These are phyloP conservation scores for Agarophyton chilense DNA, from an alignment of 23 red algal genomes.

Conservation along the genomic window DNA sequence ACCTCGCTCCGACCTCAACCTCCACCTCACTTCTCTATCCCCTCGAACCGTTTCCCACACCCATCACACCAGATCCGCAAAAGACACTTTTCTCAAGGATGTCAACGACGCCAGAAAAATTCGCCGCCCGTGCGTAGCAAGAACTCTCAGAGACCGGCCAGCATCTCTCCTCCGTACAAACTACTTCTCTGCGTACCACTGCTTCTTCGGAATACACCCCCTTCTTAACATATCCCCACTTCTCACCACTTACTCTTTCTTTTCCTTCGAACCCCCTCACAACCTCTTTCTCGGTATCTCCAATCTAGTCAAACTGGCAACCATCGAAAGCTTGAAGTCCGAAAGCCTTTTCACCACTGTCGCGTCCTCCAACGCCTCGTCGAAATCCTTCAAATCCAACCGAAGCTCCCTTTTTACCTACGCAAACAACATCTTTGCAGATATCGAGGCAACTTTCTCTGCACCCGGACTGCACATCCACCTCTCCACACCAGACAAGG, in stretches of 20 bases:
- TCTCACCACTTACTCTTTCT: constrained; percentile 22
- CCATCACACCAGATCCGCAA: background rate
- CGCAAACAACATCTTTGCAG: background rate
- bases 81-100: background rate
- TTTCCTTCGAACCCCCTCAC: constrained; percentile 20
- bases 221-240: background rate
- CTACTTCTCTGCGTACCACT: too few species aligned
- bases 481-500: constrained; percentile 1
- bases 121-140: background rate
- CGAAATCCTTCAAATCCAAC: background rate
- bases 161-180: too few species aligned
- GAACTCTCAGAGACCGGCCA: background rate
- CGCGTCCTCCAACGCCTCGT: too few species aligned
- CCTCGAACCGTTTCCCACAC: too few species aligned
- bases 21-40: background rate
- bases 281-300: constrained; percentile 8
- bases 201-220: background rate
- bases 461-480: background rate
- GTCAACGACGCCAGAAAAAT: background rate
- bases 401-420: background rate
- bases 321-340: background rate
- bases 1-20: background rate
- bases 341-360: background rate
- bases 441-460: background rate
- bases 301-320: background rate